Evolutionary conservation across 108 stramenopile species (phyloP).

Genomic region (Bacterosira constricta): DNA sequence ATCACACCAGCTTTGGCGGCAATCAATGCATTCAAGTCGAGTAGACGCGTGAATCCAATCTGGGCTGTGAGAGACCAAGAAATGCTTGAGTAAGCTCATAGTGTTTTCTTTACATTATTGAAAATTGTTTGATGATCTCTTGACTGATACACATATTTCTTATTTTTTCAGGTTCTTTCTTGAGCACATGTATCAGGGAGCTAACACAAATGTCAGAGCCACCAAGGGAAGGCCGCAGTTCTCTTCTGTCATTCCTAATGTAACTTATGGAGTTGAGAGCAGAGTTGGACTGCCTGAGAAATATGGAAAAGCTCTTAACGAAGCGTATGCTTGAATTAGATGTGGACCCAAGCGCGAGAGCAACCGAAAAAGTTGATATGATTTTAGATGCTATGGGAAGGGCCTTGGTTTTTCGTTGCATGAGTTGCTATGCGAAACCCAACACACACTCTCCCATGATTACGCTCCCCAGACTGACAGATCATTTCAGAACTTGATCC

Average conservation of each 20-base stretch:
- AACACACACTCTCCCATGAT: too few species aligned
- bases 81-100: slow-evolving; percentile 38
- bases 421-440: neutral
- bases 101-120: too few species aligned
- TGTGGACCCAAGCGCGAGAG: neutral
- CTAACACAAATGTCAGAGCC: slow-evolving; percentile 39
- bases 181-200: slow-evolving; percentile 23
- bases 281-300: slow-evolving; percentile 30
- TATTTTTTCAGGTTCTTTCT: slow-evolving; percentile 31
- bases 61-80: slow-evolving; percentile 45
- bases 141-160: neutral
- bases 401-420: slow-evolving; percentile 4
- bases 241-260: slow-evolving; percentile 33
- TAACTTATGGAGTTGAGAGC: slow-evolving; percentile 46
- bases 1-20: slow-evolving; percentile 53
- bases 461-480: too few species aligned
- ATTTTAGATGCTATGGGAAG: neutral
- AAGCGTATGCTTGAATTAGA: slow-evolving; percentile 8
- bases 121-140: neutral
- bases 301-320: slow-evolving; percentile 12
- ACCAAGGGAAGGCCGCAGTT: slow-evolving; percentile 41
- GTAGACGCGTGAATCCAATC: slow-evolving; percentile 45
- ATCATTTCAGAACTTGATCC: too few species aligned
- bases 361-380: slow-evolving; percentile 1
- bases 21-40: slow-evolving; percentile 36